Conservation (phyloP, 2,329 filamentous ascomycete species). For the Pseudomassariella vexata region DNA sequence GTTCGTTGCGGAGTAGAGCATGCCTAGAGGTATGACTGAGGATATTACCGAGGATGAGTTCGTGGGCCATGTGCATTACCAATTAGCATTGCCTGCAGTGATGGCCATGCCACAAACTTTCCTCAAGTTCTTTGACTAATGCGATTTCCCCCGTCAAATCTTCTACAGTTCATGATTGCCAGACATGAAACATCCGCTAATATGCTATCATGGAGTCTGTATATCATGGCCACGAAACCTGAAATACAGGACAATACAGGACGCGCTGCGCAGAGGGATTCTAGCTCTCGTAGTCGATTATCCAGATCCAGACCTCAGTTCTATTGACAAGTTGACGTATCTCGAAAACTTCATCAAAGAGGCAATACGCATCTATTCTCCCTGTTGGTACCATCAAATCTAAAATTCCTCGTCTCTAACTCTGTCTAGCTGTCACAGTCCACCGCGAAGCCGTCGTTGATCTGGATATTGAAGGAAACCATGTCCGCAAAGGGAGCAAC, state of each 20-base stretch:
- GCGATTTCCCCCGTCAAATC: not conserved
- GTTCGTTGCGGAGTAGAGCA: slow-evolving; percentile 8
- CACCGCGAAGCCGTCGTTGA: slow-evolving; percentile 23
- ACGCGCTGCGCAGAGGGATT: slow-evolving; percentile 26
- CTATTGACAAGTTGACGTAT: slow-evolving; percentile 23
- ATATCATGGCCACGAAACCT: slow-evolving; percentile 23
- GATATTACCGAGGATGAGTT: slow-evolving; percentile 22
- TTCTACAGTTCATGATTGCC: slow-evolving; percentile 28
- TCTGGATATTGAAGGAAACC: slow-evolving; percentile 22
- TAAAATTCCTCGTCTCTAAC: too few relatives aligned
- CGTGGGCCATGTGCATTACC: slow-evolving; percentile 15
- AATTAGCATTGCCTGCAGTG: too few relatives aligned
- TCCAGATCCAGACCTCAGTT: slow-evolving; percentile 17
- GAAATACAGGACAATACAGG: slow-evolving; percentile 26
- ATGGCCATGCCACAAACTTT: too few relatives aligned
- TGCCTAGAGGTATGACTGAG: slow-evolving; percentile 5
- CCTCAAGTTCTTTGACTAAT: too few relatives aligned
- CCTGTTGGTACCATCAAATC: slow-evolving; percentile 12
- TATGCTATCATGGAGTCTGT: slow-evolving; percentile 25
- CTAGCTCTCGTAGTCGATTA: slow-evolving; percentile 10
- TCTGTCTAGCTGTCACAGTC: slow-evolving; percentile 12
- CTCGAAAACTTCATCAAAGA: slow-evolving; percentile 32
- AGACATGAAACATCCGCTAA: slow-evolving; percentile 31
- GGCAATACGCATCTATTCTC: slow-evolving; percentile 25
- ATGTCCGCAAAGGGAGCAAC: slow-evolving; percentile 29